phyloP scores from a whole-genome alignment of 2,329 filamentous ascomycete genomes.

The Colletotrichum destructivum region DNA sequence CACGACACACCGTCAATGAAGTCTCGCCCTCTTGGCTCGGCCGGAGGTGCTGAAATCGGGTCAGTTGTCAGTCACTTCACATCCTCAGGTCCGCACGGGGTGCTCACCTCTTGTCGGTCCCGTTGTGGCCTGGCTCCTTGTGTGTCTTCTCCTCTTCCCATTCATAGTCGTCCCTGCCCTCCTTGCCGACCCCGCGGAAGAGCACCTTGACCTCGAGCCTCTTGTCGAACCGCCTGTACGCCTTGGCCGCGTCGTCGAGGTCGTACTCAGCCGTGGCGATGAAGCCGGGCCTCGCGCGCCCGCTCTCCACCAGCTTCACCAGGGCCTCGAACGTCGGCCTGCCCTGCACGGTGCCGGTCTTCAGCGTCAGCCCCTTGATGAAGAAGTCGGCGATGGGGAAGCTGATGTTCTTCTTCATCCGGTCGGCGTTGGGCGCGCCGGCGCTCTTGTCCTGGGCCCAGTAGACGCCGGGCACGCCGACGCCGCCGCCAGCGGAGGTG shows the following conservation, averaged over 20 bases:
- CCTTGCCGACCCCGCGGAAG: conserved; percentile 9
- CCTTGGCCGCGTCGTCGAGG: conserved; percentile 49
- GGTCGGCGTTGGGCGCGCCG: conserved; percentile 40
- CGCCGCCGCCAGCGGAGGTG: conserved; percentile 42
- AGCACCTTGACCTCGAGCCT: conserved; percentile 45
- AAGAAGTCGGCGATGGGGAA: conserved; percentile 45
- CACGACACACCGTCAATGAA: conserved; percentile 1
- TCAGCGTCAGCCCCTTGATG: conserved; percentile 40
- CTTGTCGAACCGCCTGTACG: conserved; percentile 47
- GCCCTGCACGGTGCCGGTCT: conserved; percentile 36
- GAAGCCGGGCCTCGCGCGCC: conserved; percentile 48
- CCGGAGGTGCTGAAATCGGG: not conserved
- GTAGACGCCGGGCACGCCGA: conserved; percentile 47
- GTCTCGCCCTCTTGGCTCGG: conserved; percentile 10
- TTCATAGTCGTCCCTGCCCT: conserved; percentile 13
- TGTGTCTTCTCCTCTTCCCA: conserved; percentile 6
- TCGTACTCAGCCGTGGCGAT: conserved; percentile 47
- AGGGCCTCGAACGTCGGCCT: conserved; percentile 42
- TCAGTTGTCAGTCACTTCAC: not conserved
- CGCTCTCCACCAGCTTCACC: conserved; percentile 46
- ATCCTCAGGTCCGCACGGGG: not conserved
- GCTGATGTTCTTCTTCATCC: conserved; percentile 26
- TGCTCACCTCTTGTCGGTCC: not conserved
- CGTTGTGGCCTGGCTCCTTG: not conserved
- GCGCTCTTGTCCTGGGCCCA: conserved; percentile 27